Evolutionary conservation across 2,329 filamentous ascomycete genomes (phyloP), one percentile per base, ranked within the genome.

Genomic region (Verticillium longisporum): DNA sequence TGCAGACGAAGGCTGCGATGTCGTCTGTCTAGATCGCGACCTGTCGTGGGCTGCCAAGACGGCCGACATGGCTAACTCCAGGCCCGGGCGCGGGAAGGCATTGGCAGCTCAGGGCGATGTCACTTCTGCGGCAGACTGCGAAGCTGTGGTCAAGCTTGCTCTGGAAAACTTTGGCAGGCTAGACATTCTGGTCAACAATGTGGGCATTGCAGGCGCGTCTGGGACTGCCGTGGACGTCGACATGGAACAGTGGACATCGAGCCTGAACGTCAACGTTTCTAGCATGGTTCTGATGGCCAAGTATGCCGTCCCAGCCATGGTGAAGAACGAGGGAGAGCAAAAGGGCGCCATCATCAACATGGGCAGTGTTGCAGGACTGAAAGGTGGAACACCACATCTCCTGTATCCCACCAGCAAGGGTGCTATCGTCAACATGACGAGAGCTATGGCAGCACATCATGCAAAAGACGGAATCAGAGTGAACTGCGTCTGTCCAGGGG

Each of bases 141-240:
- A 80, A 57, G 65, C 62, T 1, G 71, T 74, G 1, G 72, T 80
- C 6, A 63, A 76, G 0, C 61, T 69, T 0, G 78, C 85, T 0
- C 14, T 85, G 1, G 62, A 74, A 2, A 66, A 70, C 1, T 88
- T 82, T 64, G 84, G 84, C 0, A 74, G 82, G 1, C 64, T 89
- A 1, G 85, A 89, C 66, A 85, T 89, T 53, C 73, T 89, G 1
- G 75, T 89, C 38, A 89, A 89, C 67, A 85, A 84, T 61, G 87
- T 89, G 1, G 88, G 87, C 0, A 74, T 88, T 21, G 77, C 78
- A 4, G 87, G 87, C 0, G 80, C 85, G 0, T 61, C 72, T 1
- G 87, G 87, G 0, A 87, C 82, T 1, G 85, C 86, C 0, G 76
- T 84, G 1, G 81, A 85, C 0, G 81, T 88, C 0, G 83, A 88